Conservation (phyloP, 2,329 filamentous ascomycete species). For the Diplodia seriata region DNA sequence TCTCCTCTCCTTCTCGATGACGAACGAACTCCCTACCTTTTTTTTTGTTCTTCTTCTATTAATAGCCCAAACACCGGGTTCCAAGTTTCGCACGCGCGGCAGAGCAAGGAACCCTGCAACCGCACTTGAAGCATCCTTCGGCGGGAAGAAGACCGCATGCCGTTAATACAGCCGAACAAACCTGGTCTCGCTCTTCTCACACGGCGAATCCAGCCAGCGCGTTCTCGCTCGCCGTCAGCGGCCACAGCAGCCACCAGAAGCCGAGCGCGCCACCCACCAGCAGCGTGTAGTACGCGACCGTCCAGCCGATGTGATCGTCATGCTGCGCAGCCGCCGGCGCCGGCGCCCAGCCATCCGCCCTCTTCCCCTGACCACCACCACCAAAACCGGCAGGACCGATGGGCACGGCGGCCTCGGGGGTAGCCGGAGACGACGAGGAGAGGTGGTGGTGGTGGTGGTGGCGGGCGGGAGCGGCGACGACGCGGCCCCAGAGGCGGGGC, state of each 20-base stretch:
- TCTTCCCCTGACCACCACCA: slow-evolving; percentile 37
- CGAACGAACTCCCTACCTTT: neutral
- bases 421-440: slow-evolving; percentile 48
- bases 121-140: neutral
- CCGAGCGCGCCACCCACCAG: slow-evolving; percentile 72
- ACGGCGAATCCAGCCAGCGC: slow-evolving; percentile 49
- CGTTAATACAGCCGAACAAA: neutral
- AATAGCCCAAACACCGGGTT: slow-evolving; percentile 9
- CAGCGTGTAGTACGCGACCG: slow-evolving; percentile 77
- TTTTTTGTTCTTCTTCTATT: neutral
- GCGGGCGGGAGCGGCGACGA: slow-evolving; percentile 47
- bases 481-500: slow-evolving; percentile 81
- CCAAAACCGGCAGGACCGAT: slow-evolving; percentile 45
- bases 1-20: neutral
- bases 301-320: slow-evolving; percentile 64
- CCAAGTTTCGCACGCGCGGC: neutral
- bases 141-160: neutral
- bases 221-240: slow-evolving; percentile 70
- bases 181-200: neutral
- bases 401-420: slow-evolving; percentile 40
- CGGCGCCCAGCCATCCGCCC: slow-evolving; percentile 35
- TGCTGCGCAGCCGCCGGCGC: slow-evolving; percentile 35
- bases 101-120: neutral
- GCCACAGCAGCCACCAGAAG: slow-evolving; percentile 76
- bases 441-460: too few species aligned